Base-by-base conservation (phyloP, 2,329 filamentous ascomycete genomes). In the Dactylellina parvicollis region DNA sequence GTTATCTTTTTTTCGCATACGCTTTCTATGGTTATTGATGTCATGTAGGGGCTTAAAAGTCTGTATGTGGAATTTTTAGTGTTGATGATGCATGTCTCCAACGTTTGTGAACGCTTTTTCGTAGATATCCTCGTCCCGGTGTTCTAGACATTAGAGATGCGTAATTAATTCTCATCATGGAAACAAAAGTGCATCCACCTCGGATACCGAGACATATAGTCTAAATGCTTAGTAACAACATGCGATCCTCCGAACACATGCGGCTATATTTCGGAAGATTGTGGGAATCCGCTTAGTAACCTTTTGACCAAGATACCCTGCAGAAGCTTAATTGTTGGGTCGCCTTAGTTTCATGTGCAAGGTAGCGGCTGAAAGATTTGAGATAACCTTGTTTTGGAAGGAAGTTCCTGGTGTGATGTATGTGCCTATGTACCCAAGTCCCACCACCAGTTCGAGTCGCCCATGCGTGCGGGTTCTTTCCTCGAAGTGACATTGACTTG, bases 1-100 rank as follows among this genome's bases (percentile, higher is more conserved):
- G 10, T 24, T 49, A 49, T 52, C 12, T 26, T 44, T 24, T 22
- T 47, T 62, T 40, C 24, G 14, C 32, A 61, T 61, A 44, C 34
- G 34, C 36, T 56, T 56, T 44, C 40, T n/a, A 44, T 18, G 40
- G 22, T 20, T 49, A 20, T 30, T 36, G 12, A 7, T 42, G 44
- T 55, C 50, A 66, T 56, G 61, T 66, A 56, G 38, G n/a, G 50
- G 49, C 61, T 56, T 55, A 66, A 66, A 66, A 52, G 50, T 52
- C 38, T 22, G 38, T 46, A 47, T 59, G 55, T 46, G 54, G 18
- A 57, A 30, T 57, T n/a, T n/a, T 40, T 3, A 36, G n/a, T 26
- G 3, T 4, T n/a, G 4, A n/a, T 18, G 7, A 18, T 14, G 22
- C 12, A 32, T 50, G 12, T 50, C 22, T 50, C 18, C 12, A 14